Percentiles rank a stretch among this genome's conserved stretches.
Evolutionary conservation across 2,329 filamentous ascomycete species (phyloP).

Genomic region (Fusarium napiforme): DNA sequence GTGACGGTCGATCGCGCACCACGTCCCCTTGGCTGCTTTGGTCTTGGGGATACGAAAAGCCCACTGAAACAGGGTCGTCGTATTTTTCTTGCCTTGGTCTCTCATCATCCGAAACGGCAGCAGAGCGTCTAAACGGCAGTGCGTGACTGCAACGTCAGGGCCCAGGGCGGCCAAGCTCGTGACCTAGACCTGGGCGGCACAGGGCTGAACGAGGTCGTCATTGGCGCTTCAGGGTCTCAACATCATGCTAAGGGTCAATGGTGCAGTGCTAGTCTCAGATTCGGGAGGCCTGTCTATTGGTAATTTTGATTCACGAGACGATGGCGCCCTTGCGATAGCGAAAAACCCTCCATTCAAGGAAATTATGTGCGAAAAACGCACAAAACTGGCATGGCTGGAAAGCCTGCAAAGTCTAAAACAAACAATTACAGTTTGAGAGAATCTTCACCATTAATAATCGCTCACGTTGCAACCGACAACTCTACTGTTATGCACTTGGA

Average conservation of each 20-base stretch:
- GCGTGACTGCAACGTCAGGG: conserved; percentile 12
- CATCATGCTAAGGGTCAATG: conserved; percentile 7
- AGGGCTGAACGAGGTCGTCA: conserved; percentile 29
- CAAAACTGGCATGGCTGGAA: background rate
- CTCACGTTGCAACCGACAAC: conserved; percentile 19
- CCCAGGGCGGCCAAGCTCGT: conserved; percentile 4
- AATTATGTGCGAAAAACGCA: background rate
- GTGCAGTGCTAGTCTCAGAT: conserved; percentile 9
- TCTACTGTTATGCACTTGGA: background rate
- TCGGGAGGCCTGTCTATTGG: background rate
- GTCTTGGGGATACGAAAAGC: conserved; percentile 14
- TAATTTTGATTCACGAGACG: conserved; percentile 11
- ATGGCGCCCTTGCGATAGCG: background rate
- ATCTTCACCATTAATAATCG: conserved; percentile 14
- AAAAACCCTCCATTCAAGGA: background rate
- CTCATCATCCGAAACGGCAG: conserved; percentile 20
- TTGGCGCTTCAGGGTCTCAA: conserved; percentile 6
- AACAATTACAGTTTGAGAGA: background rate
- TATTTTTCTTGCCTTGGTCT: conserved; percentile 8
- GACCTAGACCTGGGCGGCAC: conserved; percentile 8
- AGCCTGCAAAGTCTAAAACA: background rate
- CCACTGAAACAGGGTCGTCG: conserved; percentile 20
- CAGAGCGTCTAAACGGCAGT: conserved; percentile 20
- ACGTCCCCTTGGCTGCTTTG: background rate
- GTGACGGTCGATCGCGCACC: background rate